A percentile compares a stretch with the other conserved stretches of the same genome.
Evolutionary conservation across 176 grass and related monocot species (phyloP).

Genomic region (Carex myosuroides): DNA sequence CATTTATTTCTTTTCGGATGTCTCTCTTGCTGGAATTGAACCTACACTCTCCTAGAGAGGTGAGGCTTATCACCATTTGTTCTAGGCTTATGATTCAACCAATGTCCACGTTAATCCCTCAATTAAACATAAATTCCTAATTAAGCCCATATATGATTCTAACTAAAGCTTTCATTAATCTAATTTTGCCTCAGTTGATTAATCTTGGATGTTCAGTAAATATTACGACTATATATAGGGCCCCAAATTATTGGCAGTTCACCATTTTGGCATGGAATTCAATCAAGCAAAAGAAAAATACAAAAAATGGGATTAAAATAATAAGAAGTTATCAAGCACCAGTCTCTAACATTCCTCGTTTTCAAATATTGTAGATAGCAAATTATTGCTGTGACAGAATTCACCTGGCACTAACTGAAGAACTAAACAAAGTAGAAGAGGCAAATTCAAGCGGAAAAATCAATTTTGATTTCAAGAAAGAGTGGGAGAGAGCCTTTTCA

Average conservation of each 20-base stretch:
- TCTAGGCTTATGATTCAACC: too few species aligned
- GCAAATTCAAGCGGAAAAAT: neutral
- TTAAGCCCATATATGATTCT: neutral
- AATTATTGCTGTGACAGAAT: constrained; percentile 55
- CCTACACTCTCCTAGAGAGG: too few species aligned
- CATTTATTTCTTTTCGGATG: too few species aligned
- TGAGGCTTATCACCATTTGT: too few species aligned
- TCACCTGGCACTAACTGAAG: constrained; percentile 33
- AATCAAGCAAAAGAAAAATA: neutral
- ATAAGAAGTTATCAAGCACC: neutral
- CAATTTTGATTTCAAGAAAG: constrained; percentile 42
- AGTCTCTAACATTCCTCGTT: neutral
- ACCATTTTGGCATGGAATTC: neutral
- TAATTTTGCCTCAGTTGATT: neutral
- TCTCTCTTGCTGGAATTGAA: too few species aligned
- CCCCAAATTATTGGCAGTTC: neutral
- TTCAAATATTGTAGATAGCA: constrained; percentile 26
- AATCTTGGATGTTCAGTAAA: neutral
- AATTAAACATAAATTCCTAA: neutral
- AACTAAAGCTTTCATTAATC: neutral
- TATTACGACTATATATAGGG: neutral
- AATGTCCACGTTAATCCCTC: neutral
- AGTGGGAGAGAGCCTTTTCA: constrained; percentile 51
- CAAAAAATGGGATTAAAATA: neutral
- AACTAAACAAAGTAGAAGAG: constrained; percentile 19